Conservation (phyloP, 176 grass and related monocot species). For the Panicum miliaceum region DNA sequence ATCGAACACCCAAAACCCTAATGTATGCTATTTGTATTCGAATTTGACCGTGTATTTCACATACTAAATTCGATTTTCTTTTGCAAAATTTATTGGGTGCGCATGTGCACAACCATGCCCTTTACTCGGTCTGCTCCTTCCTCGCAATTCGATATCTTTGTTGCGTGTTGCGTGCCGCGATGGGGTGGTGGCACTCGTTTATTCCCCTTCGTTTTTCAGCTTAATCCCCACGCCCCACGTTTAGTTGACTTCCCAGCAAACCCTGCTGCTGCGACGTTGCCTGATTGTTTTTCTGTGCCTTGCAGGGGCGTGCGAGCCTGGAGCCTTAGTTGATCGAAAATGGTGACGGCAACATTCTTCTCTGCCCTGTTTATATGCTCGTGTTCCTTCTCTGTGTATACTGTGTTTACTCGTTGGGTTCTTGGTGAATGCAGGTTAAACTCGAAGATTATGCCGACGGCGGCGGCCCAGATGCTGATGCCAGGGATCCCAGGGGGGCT, state of each 20-base stretch:
- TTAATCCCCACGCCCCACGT: neutral
- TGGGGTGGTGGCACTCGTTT: too few relatives aligned
- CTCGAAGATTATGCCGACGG: constrained; percentile 56
- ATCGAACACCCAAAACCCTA: neutral
- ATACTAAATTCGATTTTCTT: neutral
- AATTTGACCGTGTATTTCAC: neutral
- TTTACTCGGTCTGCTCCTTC: neutral
- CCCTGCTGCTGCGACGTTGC: neutral
- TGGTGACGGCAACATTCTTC: neutral
- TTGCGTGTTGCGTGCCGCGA: too few relatives aligned
- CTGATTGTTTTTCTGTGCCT: neutral
- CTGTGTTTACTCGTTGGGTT: neutral
- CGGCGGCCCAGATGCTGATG: neutral
- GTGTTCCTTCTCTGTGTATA: neutral
- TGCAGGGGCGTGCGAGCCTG: constrained; percentile 8
- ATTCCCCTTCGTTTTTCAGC: neutral
- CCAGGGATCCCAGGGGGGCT: neutral
- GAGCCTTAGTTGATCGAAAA: constrained; percentile 24
- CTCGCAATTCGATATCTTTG: too few relatives aligned
- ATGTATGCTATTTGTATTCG: neutral
- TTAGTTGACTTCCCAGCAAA: neutral
- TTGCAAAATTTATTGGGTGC: neutral
- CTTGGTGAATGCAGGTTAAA: constrained; percentile 63
- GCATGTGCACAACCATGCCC: neutral
- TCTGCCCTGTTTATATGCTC: neutral